Evolutionary conservation across 305 asterid genomes (phyloP).

Genomic region (Euphrasia arctica): DNA sequence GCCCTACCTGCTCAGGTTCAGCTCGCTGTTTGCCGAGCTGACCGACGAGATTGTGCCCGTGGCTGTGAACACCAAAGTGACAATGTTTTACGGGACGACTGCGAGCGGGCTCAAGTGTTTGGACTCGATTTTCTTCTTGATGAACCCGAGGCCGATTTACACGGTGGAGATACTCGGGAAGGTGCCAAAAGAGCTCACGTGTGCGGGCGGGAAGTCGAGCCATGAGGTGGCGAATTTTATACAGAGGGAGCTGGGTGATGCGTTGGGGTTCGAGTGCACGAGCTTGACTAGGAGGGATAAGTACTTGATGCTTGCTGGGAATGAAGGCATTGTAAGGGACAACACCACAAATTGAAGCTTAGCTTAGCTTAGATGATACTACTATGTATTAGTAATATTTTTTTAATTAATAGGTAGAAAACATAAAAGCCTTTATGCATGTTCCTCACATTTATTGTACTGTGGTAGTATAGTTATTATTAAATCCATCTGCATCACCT

Average conservation of each 20-base stretch:
- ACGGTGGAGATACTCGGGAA: conserved; percentile 49
- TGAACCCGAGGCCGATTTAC: conserved; percentile 78
- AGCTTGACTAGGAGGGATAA: conserved; percentile 74
- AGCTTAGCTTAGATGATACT: too few species aligned
- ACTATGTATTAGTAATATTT: too few species aligned
- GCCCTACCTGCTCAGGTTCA: conserved; percentile 77
- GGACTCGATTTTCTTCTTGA: conserved; percentile 76
- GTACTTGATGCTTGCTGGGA: conserved; percentile 92
- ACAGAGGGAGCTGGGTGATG: conserved; percentile 57
- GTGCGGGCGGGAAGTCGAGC: conserved; percentile 68
- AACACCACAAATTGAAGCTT: conserved; percentile 5
- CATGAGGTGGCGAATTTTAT: conserved; percentile 78
- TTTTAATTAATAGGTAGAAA: too few species aligned
- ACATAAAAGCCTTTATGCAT: too few species aligned
- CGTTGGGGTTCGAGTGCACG: conserved; percentile 87
- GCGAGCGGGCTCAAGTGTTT: conserved; percentile 86
- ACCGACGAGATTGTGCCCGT: conserved; percentile 84
- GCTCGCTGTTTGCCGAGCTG: conserved; percentile 80
- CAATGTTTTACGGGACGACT: conserved; percentile 90
- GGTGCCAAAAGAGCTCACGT: conserved; percentile 56
- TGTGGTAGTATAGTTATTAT: not conserved
- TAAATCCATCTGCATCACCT: too few species aligned
- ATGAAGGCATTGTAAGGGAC: conserved; percentile 65
- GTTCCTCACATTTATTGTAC: not conserved
- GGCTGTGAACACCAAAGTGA: conserved; percentile 57